Base-by-base conservation (phyloP, 2,329 filamentous ascomycete species). In the Pseudopyricularia cyperi region DNA sequence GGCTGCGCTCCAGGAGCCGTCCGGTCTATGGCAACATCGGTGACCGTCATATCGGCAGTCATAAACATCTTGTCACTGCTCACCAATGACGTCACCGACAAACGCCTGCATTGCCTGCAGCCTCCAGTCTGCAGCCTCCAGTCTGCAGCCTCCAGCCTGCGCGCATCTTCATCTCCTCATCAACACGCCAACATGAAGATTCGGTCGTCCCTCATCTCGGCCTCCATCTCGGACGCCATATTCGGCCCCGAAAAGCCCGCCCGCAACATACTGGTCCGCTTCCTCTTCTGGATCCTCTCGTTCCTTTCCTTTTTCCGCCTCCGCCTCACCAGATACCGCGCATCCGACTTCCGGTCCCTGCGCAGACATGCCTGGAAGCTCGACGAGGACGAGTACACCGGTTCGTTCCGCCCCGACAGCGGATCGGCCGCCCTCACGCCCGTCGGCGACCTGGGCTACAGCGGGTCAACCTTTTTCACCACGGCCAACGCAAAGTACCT, bases 381-480 rank as follows among this genome's bases (percentile, higher is more conserved):
- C 11, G 58, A 63, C 15, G 70, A 73, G 30, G 61, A 66, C 15
- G 68, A 67, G 9, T 73, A 73, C 46, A 15, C 55, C 0, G 52
- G 55, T 8, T 71, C 70, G 0, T 73, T 73, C 53, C 58, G 57
- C 11, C 52, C 56, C 0, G 69, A 57, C 66, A 62, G 52, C 66
- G 66, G 35, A 34, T 2, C 24, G 14, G 4, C 12, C 55, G 15
- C 28, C 63, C 66, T 87, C 32, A 65, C 74, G 2, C 64, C 80
- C 1, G 75, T 84, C 55, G 83, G 82, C 1, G 82, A 87, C 60
- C 71, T 89, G 65, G 85, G 85, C 3, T 87, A 85, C 61, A 86
- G 82, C 28, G 85, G 85, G 48, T 87, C 83, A 67, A 86, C 84
- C 0, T 89, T 89, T 66, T 87, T 86, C 65, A 75, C 73, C 4